These are phyloP conservation scores for Chlorella sp. DNA, from an alignment of 139 green algal species.

Conservation along the genomic window DNA sequence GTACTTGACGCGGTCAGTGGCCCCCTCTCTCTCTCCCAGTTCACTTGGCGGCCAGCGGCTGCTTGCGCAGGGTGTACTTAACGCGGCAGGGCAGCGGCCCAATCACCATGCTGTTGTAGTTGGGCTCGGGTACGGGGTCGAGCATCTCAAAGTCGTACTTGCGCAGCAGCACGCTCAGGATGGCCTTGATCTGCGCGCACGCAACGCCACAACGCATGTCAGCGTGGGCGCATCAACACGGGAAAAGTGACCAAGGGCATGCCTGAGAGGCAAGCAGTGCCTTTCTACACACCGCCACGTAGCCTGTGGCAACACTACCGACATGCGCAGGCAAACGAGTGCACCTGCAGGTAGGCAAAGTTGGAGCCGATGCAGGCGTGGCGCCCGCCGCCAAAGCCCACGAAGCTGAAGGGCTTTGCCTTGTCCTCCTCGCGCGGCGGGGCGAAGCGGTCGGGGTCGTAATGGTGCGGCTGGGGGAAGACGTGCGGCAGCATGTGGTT, in stretches of 20 bases:
- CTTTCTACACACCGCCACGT: no score
- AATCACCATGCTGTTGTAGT: slow-evolving; percentile 92
- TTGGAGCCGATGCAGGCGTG: slow-evolving; percentile 97
- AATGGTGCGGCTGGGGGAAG: slow-evolving; percentile 70
- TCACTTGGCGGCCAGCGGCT: no score
- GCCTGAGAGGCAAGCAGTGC: no score
- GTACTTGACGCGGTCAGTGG: slow-evolving; percentile 79
- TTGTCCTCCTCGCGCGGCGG: slow-evolving; percentile 81
- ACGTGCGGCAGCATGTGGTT: slow-evolving; percentile 70
- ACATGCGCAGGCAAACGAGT: not conserved
- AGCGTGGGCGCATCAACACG: no score
- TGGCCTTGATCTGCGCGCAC: slow-evolving; percentile 94
- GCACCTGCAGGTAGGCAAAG: slow-evolving; percentile 89
- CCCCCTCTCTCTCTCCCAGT: no score
- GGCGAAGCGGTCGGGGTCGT: slow-evolving; percentile 79
- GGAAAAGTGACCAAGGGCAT: no score
- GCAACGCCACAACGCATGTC: no score
- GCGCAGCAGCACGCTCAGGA: slow-evolving; percentile 88
- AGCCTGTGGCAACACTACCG: no score
- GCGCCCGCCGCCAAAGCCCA: slow-evolving; percentile 92
- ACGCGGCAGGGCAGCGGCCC: slow-evolving; percentile 80
- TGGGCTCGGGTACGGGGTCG: slow-evolving; percentile 70
- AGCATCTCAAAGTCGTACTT: slow-evolving; percentile 98
- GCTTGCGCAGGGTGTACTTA: slow-evolving; percentile 73
- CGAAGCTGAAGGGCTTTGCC: slow-evolving; percentile 71